Conservation (phyloP, 139 green algal genomes). For the Astrephomene gubernaculifera region DNA sequence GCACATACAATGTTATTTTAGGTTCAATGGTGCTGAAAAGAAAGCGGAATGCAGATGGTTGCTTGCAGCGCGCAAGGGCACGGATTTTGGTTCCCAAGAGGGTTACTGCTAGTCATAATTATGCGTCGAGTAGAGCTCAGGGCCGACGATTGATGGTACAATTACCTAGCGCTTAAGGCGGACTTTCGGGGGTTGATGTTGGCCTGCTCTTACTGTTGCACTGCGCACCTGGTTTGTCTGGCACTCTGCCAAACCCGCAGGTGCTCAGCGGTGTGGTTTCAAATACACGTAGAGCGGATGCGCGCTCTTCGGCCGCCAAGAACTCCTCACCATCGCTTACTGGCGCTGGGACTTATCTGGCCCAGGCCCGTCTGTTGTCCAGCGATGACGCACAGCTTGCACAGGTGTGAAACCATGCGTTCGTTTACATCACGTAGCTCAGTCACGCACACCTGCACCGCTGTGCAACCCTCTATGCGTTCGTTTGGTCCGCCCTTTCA, state of each 20-base stretch:
- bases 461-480: not conserved
- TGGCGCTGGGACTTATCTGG: not conserved
- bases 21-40: not conserved
- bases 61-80: not conserved
- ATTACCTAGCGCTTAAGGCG: not conserved
- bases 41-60: not conserved
- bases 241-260: not conserved
- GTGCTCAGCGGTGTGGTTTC: slow-evolving; percentile 3
- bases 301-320: not conserved
- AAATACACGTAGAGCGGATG: slow-evolving; percentile 4
- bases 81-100: not conserved
- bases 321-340: not conserved
- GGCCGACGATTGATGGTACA: not conserved
- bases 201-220: not conserved
- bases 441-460: not conserved
- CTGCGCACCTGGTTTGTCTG: not conserved
- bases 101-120: not conserved
- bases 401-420: not conserved
- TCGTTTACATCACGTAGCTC: not conserved
- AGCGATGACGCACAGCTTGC: slow-evolving; percentile 31
- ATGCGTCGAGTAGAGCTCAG: not conserved
- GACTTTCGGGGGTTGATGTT: not conserved
- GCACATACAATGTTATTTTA: not conserved
- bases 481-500: not conserved
- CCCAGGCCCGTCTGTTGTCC: not conserved